A percentile compares a stretch with the other conserved stretches of the same genome.
These are phyloP conservation scores for Rhodotorula mucilaginosa DNA, from an alignment of 1,284 basidiomycete genomes.

Conservation along the genomic window DNA sequence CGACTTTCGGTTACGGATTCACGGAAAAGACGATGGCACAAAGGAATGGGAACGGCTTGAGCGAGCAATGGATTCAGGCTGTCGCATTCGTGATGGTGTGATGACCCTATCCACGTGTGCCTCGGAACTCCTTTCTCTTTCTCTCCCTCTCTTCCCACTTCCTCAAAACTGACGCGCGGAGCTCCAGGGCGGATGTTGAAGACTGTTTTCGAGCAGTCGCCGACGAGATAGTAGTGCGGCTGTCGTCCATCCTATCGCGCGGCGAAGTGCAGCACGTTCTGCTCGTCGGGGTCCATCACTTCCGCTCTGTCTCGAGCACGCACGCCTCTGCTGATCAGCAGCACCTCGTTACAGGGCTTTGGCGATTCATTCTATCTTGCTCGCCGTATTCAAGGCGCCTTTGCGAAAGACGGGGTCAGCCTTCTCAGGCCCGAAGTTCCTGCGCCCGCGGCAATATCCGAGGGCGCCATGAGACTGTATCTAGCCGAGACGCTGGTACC, in stretches of 20 bases:
- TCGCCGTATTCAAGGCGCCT: not conserved
- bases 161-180: too few species aligned
- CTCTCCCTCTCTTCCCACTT: not conserved
- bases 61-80: slow-evolving; percentile 5
- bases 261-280: slow-evolving; percentile 15
- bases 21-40: not conserved
- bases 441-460: slow-evolving; percentile 14
- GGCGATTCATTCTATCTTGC: slow-evolving; percentile 24
- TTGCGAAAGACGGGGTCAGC: not conserved
- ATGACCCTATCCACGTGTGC: slow-evolving; percentile 9
- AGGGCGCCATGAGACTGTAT: slow-evolving; percentile 22
- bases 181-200: slow-evolving; percentile 14
- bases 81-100: slow-evolving; percentile 9
- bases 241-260: slow-evolving; percentile 14
- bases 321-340: rapidly evolving
- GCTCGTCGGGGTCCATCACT: slow-evolving; percentile 14
- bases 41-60: slow-evolving; percentile 3
- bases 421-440: slow-evolving; percentile 23
- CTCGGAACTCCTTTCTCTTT: too few species aligned
- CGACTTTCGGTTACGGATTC: not conserved
- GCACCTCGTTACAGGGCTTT: slow-evolving; percentile 16
- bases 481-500: slow-evolving; percentile 4
- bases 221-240: slow-evolving; percentile 16
- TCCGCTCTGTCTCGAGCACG: too few species aligned
- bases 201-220: not conserved